phyloP scores from a whole-genome alignment of 1,284 basidiomycete species.

The Volvariella volvacea region DNA sequence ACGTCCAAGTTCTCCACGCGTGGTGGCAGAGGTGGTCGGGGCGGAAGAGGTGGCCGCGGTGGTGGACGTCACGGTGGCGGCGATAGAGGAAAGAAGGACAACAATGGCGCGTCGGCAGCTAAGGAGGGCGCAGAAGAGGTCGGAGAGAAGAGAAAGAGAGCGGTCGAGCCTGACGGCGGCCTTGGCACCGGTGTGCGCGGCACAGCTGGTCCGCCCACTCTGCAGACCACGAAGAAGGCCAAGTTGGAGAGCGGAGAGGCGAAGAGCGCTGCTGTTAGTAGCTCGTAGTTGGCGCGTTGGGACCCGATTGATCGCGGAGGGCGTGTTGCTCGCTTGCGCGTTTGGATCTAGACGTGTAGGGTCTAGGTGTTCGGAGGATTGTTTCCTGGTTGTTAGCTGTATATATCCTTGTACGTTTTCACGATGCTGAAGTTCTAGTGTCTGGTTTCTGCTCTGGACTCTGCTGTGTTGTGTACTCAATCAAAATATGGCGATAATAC shows the following conservation, averaged over 20 bases:
- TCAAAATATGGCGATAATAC: no score
- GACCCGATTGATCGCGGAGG: no score
- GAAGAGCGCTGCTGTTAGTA: background rate
- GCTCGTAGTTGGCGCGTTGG: background rate
- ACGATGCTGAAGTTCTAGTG: no score
- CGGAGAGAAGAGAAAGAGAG: constrained; percentile 70
- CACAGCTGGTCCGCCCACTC: constrained; percentile 51
- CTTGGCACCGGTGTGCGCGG: constrained; percentile 59
- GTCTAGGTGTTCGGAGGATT: no score
- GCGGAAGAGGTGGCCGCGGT: constrained; percentile 34
- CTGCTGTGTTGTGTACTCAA: no score
- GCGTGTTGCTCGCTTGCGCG: no score
- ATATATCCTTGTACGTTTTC: no score
- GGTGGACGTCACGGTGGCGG: constrained; percentile 39
- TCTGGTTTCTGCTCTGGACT: no score
- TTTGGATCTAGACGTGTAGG: no score
- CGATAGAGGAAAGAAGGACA: constrained; percentile 17
- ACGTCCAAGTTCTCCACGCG: constrained; percentile 8
- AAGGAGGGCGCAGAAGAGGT: constrained; percentile 23
- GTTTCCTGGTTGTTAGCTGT: no score
- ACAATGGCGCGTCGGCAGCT: constrained; percentile 19
- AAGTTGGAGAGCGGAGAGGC: constrained; percentile 39
- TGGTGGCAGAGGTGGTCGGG: constrained; percentile 31
- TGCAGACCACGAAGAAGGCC: constrained; percentile 50
- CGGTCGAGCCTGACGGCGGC: constrained; percentile 69